phyloP scores from a whole-genome alignment of 2,329 filamentous ascomycete species.

The Cercospora sojina region DNA sequence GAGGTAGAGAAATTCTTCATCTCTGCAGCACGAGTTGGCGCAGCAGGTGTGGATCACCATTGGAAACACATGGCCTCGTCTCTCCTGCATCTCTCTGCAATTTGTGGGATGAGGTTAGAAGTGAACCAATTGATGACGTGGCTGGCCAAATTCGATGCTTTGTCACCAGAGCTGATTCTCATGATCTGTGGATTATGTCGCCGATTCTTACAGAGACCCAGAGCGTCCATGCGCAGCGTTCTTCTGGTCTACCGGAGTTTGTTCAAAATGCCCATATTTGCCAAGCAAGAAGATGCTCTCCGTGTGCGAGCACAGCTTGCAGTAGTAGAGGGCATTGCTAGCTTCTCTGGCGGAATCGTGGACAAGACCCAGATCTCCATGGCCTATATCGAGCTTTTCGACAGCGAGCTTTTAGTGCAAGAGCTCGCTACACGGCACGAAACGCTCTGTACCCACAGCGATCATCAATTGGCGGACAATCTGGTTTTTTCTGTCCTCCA shows the following conservation, averaged over 20 bases:
- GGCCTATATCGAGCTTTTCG: neutral
- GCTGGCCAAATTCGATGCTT: neutral
- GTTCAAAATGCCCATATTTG: neutral
- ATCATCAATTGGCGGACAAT: neutral
- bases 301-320: neutral
- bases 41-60: neutral
- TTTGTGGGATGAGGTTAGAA: neutral
- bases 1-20: neutral
- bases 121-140: neutral
- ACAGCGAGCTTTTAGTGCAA: neutral
- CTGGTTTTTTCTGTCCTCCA: neutral
- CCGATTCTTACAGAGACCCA: neutral
- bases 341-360: neutral
- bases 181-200: neutral
- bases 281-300: neutral
- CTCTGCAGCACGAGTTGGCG: neutral
- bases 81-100: neutral
- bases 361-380: neutral
- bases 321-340: neutral
- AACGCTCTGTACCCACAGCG: neutral
- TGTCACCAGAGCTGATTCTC: neutral
- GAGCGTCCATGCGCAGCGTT: neutral
- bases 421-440: neutral
- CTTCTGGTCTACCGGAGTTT: neutral
- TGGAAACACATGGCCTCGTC: neutral